These are phyloP conservation scores for Zygosaccharomyces kombuchaensis DNA, from an alignment of 805 yeast species.

Conservation along the genomic window DNA sequence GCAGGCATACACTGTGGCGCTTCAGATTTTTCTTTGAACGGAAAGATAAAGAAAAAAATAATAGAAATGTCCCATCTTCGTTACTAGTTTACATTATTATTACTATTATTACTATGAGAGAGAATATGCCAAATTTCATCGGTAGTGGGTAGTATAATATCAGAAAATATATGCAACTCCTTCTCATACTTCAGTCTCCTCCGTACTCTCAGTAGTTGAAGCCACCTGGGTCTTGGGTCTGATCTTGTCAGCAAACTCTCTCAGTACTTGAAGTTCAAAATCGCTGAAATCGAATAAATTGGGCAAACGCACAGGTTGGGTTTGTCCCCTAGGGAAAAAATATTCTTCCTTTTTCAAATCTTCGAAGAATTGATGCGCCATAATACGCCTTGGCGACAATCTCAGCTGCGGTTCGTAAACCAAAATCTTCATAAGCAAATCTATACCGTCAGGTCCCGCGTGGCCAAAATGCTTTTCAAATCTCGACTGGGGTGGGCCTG, in stretches of 20 bases:
- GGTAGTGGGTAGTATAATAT: not conserved
- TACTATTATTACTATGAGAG: constrained; percentile 4
- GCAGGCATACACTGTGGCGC: not conserved
- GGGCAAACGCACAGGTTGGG: constrained; percentile 42
- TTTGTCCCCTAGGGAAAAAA: constrained; percentile 53
- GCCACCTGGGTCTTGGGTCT: constrained; percentile 14
- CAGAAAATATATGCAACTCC: not conserved
- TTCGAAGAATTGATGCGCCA: constrained; percentile 86
- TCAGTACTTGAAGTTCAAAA: constrained; percentile 53
- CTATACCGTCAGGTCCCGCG: constrained; percentile 83
- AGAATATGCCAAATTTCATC: constrained; percentile 1
- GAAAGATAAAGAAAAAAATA: not conserved
- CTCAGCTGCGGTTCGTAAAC: constrained; percentile 89
- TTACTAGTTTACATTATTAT: constrained; percentile 14
- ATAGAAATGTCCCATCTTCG: constrained; percentile 6
- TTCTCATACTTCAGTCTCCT: not conserved
- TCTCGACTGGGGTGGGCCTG: constrained; percentile 50
- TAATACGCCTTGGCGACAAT: constrained; percentile 71
- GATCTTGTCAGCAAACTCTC: constrained; percentile 24
- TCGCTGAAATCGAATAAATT: constrained; percentile 66
- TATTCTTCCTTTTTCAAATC: constrained; percentile 61
- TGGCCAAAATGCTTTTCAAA: constrained; percentile 66
- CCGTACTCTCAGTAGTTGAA: constrained; percentile 4
- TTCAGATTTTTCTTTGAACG: not conserved
- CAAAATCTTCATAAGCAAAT: constrained; percentile 71